Base-by-base conservation (phyloP, 176 grass and related monocot genomes). In the Oryza meridionalis region DNA sequence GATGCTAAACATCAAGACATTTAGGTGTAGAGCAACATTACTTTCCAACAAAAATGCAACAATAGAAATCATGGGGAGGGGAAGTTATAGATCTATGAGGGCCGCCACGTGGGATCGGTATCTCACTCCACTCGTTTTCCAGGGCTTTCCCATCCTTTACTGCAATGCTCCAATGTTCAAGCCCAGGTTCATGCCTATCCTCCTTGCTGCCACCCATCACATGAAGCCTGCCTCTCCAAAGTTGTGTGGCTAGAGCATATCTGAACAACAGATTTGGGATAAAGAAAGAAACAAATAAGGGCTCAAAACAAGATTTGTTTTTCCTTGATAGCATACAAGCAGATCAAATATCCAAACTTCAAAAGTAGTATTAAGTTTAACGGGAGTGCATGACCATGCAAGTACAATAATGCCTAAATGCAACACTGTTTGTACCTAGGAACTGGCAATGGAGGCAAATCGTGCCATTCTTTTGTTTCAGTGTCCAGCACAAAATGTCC, bases 181-280 rank as follows among this genome's bases (percentile, higher is more conserved):
- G 67, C 64, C 83, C 97, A 90, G 88, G 87, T 81, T 88, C 93
- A 89, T 96, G 93, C 61, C 93, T 88, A 70, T 99, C 97, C 90
- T 91, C 97, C 90, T 99, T 96, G 90, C 97, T 99, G 15, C 97
- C 97, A 76, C 97, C 97, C 97, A 96, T 99, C 15, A 99, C 97
- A 85, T 99, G 97, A 70, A 99, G 81, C 85, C 93, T 90, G 35
- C 91, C 91, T 78, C 91, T 94, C 97, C 93, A 99, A 80, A 99
- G 91, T 83, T 99, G 97, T 65, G 93, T 99, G 50, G 97, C 97
- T 76, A 91, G 97, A 65, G 97, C 97, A 89, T 96, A 96, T 89
- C 97, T 99, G 65, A 53, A 88, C 77, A 82, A 8, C 25, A 75
- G 50, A 73, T 47, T 86, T 78, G 22, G 37, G 58, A 2, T 2